Conservation (phyloP, 352 stramenopile species). For the Phytophthora pistaciae region DNA sequence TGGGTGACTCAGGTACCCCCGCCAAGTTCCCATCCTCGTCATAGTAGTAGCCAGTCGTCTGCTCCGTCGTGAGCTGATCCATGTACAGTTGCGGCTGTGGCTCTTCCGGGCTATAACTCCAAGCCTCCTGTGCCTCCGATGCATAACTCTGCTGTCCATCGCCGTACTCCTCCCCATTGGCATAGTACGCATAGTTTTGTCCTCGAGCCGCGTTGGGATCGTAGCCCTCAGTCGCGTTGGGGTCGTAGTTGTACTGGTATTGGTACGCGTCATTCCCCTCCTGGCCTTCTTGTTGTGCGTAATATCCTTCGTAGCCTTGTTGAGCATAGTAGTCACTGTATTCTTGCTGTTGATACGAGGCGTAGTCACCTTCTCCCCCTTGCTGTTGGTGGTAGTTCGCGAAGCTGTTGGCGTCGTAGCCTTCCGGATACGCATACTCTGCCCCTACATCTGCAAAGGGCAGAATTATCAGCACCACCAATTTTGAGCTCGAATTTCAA, state of each 20-base stretch:
- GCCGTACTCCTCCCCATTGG: not conserved
- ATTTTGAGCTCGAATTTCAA: not conserved
- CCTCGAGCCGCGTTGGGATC: not conserved
- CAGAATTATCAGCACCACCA: not conserved
- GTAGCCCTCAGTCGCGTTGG: not conserved
- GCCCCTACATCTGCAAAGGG: not conserved
- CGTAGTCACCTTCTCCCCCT: conserved; percentile 9
- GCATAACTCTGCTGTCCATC: conserved; percentile 7
- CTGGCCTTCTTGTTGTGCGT: conserved; percentile 13
- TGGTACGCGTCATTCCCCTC: not conserved
- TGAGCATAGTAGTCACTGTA: conserved; percentile 15
- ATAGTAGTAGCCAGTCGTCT: conserved; percentile 36
- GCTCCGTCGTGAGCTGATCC: conserved; percentile 30
- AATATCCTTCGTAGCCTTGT: conserved; percentile 13
- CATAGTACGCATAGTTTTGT: not conserved
- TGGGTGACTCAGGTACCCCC: conserved; percentile 21
- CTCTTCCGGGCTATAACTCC: conserved; percentile 23
- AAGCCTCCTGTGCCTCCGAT: conserved; percentile 7
- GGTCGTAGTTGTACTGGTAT: conserved; percentile 24
- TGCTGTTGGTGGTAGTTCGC: conserved; percentile 23
- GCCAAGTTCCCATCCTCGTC: conserved; percentile 34
- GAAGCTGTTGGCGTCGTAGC: conserved; percentile 24
- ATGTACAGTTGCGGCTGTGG: conserved; percentile 22
- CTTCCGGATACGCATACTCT: conserved; percentile 20
- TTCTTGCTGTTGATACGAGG: conserved; percentile 11